phyloP scores from a whole-genome alignment of 306 rosid species.

The Albizia julibrissin region DNA sequence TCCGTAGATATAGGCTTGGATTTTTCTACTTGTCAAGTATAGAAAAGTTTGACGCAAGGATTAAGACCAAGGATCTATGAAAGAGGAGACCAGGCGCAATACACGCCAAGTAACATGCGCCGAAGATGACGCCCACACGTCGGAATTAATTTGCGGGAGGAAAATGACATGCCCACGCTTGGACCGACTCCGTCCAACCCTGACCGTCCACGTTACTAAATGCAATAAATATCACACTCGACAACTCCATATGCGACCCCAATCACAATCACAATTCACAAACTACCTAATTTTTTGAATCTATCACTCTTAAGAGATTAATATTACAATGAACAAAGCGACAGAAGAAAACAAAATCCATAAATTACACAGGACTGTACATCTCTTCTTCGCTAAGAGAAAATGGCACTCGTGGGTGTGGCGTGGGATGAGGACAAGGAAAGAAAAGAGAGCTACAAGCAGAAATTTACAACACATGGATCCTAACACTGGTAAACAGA shows the following conservation, averaged over 20 bases:
- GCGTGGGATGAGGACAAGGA: conserved; percentile 21
- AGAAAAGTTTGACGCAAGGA: not conserved
- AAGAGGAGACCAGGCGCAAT: not conserved
- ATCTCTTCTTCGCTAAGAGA: conserved; percentile 55
- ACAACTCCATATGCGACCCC: conserved; percentile 3
- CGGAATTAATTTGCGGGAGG: not conserved
- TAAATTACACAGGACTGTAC: conserved; percentile 86
- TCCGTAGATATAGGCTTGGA: not conserved
- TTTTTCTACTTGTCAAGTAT: not conserved
- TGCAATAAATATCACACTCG: not conserved
- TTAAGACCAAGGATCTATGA: not conserved
- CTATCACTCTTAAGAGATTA: conserved; percentile 38
- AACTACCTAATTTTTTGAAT: conserved; percentile 4
- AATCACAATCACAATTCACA: conserved; percentile 22
- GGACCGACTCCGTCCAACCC: not conserved
- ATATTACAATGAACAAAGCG: conserved; percentile 41
- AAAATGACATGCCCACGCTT: conserved; percentile 3
- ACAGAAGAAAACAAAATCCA: conserved; percentile 62
- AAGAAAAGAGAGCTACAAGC: conserved; percentile 43
- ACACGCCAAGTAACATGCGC: not conserved
- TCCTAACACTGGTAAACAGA: conserved; percentile 89
- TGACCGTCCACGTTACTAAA: not conserved
- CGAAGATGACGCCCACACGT: not conserved
- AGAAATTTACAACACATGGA: conserved; percentile 57
- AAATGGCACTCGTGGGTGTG: conserved; percentile 34